Evolutionary conservation across 208 protist species (phyloP).

Genomic region (Lotmaria passim): DNA sequence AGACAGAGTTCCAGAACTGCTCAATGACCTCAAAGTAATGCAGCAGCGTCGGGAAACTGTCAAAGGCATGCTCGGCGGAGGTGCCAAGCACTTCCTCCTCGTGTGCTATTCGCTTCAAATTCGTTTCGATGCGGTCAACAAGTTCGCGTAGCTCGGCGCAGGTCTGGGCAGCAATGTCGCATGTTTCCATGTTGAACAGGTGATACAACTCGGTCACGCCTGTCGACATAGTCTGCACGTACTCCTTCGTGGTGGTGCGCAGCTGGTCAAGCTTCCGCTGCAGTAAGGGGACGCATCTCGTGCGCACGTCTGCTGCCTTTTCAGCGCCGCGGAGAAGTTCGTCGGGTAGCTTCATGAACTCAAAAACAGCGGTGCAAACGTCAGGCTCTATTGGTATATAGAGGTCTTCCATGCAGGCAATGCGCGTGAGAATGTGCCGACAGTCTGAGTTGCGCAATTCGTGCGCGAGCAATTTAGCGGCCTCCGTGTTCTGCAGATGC

Average conservation of each 20-base stretch:
- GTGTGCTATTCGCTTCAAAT: slow-evolving; percentile 61
- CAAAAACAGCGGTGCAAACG: slow-evolving; percentile 57
- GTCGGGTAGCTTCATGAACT: slow-evolving; percentile 72
- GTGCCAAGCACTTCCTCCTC: slow-evolving; percentile 62
- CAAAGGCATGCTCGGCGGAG: slow-evolving; percentile 54
- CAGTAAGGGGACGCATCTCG: slow-evolving; percentile 57
- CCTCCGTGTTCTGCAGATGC: slow-evolving; percentile 42
- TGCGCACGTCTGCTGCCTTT: slow-evolving; percentile 40
- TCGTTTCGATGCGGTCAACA: slow-evolving; percentile 51
- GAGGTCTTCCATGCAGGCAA: slow-evolving; percentile 73
- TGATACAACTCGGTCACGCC: slow-evolving; percentile 83
- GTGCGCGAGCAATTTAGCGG: slow-evolving; percentile 46
- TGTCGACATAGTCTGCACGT: slow-evolving; percentile 69
- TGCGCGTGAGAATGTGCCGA: slow-evolving; percentile 46
- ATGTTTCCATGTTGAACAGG: slow-evolving; percentile 86
- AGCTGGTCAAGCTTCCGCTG: slow-evolving; percentile 55
- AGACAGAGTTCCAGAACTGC: slow-evolving; percentile 81
- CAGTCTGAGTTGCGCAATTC: slow-evolving; percentile 53
- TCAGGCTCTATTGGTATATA: slow-evolving; percentile 62
- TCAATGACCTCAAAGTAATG: slow-evolving; percentile 82
- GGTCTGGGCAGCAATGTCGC: slow-evolving; percentile 87
- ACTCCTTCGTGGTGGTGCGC: slow-evolving; percentile 44
- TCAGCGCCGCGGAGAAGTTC: slow-evolving; percentile 35
- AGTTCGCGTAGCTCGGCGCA: slow-evolving; percentile 79
- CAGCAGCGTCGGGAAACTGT: slow-evolving; percentile 60